A percentile compares a stretch with the other conserved stretches of the same genome.
phyloP scores from a whole-genome alignment of 164 flowering plant species.

The Aristolochia contorta region DNA sequence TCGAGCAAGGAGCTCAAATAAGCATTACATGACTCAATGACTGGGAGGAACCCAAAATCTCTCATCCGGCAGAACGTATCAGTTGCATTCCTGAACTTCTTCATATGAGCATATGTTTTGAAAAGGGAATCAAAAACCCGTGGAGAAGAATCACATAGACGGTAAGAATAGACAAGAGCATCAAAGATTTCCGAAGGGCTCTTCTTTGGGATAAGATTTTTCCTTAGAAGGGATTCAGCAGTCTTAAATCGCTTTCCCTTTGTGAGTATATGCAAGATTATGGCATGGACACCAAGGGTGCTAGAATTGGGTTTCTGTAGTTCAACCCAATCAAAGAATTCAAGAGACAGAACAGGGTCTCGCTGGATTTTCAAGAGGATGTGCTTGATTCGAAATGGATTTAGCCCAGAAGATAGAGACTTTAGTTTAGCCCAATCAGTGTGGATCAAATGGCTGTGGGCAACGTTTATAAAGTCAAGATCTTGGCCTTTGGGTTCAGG shows the following conservation, averaged over 20 bases:
- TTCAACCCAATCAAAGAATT: constrained; percentile 67
- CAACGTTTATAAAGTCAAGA: constrained; percentile 74
- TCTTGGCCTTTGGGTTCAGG: constrained; percentile 78
- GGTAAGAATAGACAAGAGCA: constrained; percentile 47
- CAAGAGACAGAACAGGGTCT: constrained; percentile 65
- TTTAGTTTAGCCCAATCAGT: constrained; percentile 67
- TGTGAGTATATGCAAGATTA: constrained; percentile 69
- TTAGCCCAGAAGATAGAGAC: constrained; percentile 30
- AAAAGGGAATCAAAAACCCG: constrained; percentile 70
- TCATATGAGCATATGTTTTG: constrained; percentile 69
- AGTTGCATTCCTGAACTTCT: constrained; percentile 62
- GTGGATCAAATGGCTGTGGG: constrained; percentile 67
- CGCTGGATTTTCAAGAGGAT: constrained; percentile 50
- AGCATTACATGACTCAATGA: constrained; percentile 73
- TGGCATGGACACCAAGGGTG: constrained; percentile 48
- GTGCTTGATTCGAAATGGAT: constrained; percentile 58
- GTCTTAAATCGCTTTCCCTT: constrained; percentile 54
- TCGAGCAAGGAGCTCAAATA: constrained; percentile 54
- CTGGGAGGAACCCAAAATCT: constrained; percentile 78
- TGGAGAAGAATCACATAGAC: constrained; percentile 69
- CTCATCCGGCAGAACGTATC: constrained; percentile 59
- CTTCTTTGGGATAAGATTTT: constrained; percentile 23
- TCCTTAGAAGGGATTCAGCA: constrained; percentile 51
- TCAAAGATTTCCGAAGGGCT: constrained; percentile 50
- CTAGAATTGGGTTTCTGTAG: constrained; percentile 29